These are phyloP conservation scores for Pistacia vera DNA, from an alignment of 345 rosid species.

Conservation along the genomic window DNA sequence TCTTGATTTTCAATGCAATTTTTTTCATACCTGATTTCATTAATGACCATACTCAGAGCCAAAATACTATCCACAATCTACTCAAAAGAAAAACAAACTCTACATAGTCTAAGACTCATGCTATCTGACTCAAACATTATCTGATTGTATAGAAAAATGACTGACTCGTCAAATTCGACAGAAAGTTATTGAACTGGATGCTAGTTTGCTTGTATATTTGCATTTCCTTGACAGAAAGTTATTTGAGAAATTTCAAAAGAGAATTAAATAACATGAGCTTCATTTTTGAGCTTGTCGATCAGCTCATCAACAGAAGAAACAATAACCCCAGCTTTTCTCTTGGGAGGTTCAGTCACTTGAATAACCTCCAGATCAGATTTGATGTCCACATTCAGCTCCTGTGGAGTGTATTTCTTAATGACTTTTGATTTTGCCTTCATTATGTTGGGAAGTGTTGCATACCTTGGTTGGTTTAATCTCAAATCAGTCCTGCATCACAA, in stretches of 20 bases:
- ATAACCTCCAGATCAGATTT: conserved; percentile 67
- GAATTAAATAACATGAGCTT: conserved; percentile 68
- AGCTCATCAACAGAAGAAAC: conserved; percentile 73
- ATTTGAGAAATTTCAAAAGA: background rate
- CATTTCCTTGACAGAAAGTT: background rate
- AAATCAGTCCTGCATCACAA: conserved; percentile 69
- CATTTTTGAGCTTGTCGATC: conserved; percentile 75
- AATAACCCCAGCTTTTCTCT: conserved; percentile 75
- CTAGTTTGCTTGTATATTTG: background rate
- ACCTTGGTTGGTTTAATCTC: conserved; percentile 93
- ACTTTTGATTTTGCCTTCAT: conserved; percentile 93
- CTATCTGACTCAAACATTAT: background rate
- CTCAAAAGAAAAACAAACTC: background rate
- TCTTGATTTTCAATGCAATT: background rate
- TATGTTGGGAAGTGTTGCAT: conserved; percentile 92
- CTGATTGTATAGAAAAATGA: background rate
- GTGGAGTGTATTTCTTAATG: conserved; percentile 66
- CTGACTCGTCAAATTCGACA: background rate
- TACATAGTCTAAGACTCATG: too few species aligned
- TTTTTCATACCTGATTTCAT: background rate
- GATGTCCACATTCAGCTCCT: conserved; percentile 64
- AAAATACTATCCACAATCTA: background rate
- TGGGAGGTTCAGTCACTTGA: conserved; percentile 76
- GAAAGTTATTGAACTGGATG: conserved; percentile 2
- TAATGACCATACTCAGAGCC: background rate